These are phyloP conservation scores for Acacia melanoxylon DNA, from an alignment of 306 rosid genomes.

Conservation along the genomic window DNA sequence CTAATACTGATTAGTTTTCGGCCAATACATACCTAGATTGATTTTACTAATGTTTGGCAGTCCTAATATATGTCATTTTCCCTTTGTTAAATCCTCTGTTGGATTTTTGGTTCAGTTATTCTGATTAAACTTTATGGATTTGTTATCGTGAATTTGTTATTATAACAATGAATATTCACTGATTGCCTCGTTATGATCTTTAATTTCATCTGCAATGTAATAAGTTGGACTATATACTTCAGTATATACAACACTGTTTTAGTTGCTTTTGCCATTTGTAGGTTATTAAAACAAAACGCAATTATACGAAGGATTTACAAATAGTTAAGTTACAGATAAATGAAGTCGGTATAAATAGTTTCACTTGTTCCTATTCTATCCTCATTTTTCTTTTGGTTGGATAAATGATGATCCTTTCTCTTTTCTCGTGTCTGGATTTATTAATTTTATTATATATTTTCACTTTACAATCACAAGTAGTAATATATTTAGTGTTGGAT, in stretches of 20 bases:
- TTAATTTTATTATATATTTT: no score
- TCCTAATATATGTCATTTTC: not conserved
- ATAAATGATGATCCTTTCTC: not conserved
- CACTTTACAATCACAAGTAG: not conserved
- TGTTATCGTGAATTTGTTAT: not conserved
- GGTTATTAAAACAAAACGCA: not conserved
- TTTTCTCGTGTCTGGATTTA: not conserved
- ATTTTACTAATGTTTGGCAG: not conserved
- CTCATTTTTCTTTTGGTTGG: not conserved
- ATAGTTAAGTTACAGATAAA: not conserved
- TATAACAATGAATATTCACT: not conserved
- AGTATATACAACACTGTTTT: not conserved
- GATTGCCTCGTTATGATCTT: not conserved
- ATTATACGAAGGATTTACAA: not conserved
- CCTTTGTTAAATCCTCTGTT: not conserved
- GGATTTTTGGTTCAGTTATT: not conserved
- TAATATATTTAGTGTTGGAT: not conserved
- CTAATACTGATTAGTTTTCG: not conserved
- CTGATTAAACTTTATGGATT: not conserved
- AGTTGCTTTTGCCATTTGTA: not conserved
- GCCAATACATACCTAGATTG: not conserved
- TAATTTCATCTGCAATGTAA: not conserved
- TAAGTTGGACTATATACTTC: not conserved
- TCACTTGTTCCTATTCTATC: not conserved
- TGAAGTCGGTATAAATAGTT: not conserved